These are phyloP conservation scores for Podospora conica DNA, from an alignment of 495 filamentous ascomycete species.

Conservation along the genomic window DNA sequence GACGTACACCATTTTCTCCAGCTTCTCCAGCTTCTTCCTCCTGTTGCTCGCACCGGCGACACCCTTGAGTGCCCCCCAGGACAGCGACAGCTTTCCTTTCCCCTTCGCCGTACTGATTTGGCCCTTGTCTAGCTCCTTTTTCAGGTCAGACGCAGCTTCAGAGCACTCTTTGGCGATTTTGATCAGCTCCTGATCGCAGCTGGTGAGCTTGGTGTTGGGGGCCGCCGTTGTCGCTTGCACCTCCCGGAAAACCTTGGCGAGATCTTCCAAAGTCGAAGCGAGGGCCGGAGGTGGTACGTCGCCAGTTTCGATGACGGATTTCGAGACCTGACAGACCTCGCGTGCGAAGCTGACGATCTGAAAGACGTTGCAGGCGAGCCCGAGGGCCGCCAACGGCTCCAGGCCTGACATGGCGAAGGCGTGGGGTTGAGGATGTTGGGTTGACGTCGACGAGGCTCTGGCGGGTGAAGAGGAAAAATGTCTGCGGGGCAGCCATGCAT, in stretches of 20 bases:
- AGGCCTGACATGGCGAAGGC: conserved; percentile 6
- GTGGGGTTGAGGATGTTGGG: not conserved
- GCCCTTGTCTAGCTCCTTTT: not conserved
- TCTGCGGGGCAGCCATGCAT: not conserved
- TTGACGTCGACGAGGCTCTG: not conserved
- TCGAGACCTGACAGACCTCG: conserved; percentile 2
- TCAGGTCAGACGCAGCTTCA: not conserved
- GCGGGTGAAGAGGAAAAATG: not conserved
- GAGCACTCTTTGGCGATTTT: conserved; percentile 8
- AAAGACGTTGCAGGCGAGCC: conserved; percentile 11
- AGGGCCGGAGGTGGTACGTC: not conserved
- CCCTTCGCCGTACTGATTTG: not conserved
- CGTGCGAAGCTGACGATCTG: conserved; percentile 8
- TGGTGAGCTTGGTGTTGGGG: not conserved
- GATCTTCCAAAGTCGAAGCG: not conserved
- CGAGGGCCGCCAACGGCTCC: conserved; percentile 9
- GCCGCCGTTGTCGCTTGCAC: not conserved
- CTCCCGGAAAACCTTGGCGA: not conserved
- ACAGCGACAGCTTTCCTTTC: not conserved
- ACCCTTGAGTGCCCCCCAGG: not conserved
- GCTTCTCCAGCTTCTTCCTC: not conserved
- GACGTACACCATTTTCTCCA: not conserved
- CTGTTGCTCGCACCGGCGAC: not conserved
- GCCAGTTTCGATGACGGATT: not conserved
- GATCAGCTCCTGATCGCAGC: not conserved